Evolutionary conservation across 192 early-diverging fungal genomes (phyloP).

Genomic region (Powellomyces hirtus): DNA sequence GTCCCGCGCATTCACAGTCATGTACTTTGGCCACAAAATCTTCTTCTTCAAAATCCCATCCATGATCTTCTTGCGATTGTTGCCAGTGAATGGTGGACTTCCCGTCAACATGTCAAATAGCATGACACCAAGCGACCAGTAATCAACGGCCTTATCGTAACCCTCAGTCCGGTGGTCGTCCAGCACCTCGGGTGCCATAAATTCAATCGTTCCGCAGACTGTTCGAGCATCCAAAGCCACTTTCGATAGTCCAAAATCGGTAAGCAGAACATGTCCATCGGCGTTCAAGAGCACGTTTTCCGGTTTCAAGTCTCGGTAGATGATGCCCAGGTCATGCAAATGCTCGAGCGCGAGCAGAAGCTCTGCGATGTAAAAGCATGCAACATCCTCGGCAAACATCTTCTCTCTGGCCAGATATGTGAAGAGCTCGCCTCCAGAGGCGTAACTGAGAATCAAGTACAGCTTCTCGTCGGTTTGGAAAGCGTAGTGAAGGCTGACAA

Average conservation of each 20-base stretch:
- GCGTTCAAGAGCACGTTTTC: conserved; percentile 69
- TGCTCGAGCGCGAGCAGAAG: conserved; percentile 92
- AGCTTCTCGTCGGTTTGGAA: conserved; percentile 87
- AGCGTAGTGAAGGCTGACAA: conserved; percentile 88
- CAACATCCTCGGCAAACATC: conserved; percentile 84
- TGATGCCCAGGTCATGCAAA: conserved; percentile 85
- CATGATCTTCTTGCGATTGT: conserved; percentile 77
- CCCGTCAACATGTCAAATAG: conserved; percentile 92
- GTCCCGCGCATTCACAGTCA: conserved; percentile 79
- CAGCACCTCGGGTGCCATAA: conserved; percentile 65
- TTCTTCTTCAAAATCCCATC: conserved; percentile 84
- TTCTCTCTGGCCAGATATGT: conserved; percentile 72
- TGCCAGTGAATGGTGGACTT: conserved; percentile 70
- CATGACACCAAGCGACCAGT: conserved; percentile 88
- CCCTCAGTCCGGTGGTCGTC: conserved; percentile 13
- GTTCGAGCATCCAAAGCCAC: conserved; percentile 56
- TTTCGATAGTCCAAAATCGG: conserved; percentile 92
- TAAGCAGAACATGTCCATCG: conserved; percentile 79
- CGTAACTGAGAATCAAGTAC: conserved; percentile 86
- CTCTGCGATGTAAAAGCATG: conserved; percentile 95
- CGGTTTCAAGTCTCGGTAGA: conserved; percentile 97
- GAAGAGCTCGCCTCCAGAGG: conserved; percentile 86
- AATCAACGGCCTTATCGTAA: conserved; percentile 72
- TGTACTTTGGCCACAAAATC: conserved; percentile 72
- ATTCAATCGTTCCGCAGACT: conserved; percentile 78